phyloP scores from a whole-genome alignment of 2,329 filamentous ascomycete genomes.

The Bertia moriformis region DNA sequence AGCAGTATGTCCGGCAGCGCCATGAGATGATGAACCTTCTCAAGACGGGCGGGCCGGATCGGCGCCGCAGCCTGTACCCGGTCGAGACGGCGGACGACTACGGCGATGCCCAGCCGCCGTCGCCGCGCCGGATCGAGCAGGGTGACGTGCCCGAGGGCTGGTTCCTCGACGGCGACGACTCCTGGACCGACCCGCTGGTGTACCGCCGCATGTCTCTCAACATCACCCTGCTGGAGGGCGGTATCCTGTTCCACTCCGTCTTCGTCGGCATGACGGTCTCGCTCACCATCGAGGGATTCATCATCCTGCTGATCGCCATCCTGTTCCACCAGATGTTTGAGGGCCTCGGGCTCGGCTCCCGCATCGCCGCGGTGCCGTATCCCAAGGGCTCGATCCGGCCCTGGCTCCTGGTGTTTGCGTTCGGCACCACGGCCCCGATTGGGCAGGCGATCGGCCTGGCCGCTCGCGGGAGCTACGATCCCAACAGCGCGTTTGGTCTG shows the following conservation, averaged over 20 bases:
- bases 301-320: slow-evolving; percentile 54
- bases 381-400: slow-evolving; percentile 38
- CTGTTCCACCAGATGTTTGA: slow-evolving; percentile 59
- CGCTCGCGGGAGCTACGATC: slow-evolving; percentile 42
- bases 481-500: slow-evolving; percentile 45
- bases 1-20: slow-evolving; percentile 45
- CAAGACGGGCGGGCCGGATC: slow-evolving; percentile 15
- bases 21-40: slow-evolving; percentile 42
- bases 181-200: slow-evolving; percentile 25
- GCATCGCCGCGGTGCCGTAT: slow-evolving; percentile 54
- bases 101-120: not conserved
- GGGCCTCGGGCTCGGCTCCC: slow-evolving; percentile 55
- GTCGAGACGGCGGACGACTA: slow-evolving; percentile 16
- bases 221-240: slow-evolving; percentile 61
- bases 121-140: not conserved
- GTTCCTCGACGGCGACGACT: slow-evolving; percentile 27
- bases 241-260: slow-evolving; percentile 66
- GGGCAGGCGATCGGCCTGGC: slow-evolving; percentile 49
- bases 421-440: slow-evolving; percentile 48
- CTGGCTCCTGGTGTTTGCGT: slow-evolving; percentile 46
- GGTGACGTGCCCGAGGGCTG: slow-evolving; percentile 14
- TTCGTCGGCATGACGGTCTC: slow-evolving; percentile 63
- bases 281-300: slow-evolving; percentile 52
- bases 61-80: slow-evolving; percentile 5
- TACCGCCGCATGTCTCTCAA: slow-evolving; percentile 55